Evolutionary conservation across 495 filamentous ascomycete genomes (phyloP), one percentile per base, ranked within the genome.

Genomic region (Clavariopsis aquatica): DNA sequence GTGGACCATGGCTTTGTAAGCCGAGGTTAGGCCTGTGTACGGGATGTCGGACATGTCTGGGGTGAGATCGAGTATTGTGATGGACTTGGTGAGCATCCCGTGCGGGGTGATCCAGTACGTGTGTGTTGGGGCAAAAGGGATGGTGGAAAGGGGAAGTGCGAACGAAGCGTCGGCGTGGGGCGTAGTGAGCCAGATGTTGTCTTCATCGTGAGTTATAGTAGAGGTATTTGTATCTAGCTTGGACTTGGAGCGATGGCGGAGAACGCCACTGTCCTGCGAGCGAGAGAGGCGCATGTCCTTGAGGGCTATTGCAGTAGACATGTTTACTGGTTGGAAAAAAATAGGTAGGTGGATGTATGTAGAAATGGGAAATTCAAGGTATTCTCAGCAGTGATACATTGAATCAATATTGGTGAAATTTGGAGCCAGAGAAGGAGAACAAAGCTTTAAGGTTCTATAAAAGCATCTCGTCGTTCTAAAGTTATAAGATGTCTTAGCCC

Each of bases 21-120:
- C 47, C 19, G n/a, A 6, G 12, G 66, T 52, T 13, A 64, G 31
- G 27, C 58, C 64, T 0, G 59, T 52, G 46, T 63, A 71, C 1
- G 58, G 59, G 17, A 45, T 36, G 0, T 24, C 10, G 0, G 28
- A 10, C 38, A 67, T 46, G 41, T 54, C 29, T 13, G 26, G 41
- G 1, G 68, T 67, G n/a, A 71, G 64, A 24, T 71, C 60, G 19
- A 67, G 64, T 8, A 71, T 59, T 19, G 38, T 41, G 59, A 71
- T 71, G 10, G 26, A 28, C 29, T 52, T 56, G 15, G 68, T 55
- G 49, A 71, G 45, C 46, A 57, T 34, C 36, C 49, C 41, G 60
- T 71, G 64, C 0, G 68, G 68, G 0, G 55, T 47, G 43, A 71
- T 56, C 64, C 65, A 71, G 55, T 60, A 67, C 23, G 63, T 67